Evolutionary conservation across 1,284 basidiomycete genomes (phyloP).

Genomic region (Athelia psychrophila): DNA sequence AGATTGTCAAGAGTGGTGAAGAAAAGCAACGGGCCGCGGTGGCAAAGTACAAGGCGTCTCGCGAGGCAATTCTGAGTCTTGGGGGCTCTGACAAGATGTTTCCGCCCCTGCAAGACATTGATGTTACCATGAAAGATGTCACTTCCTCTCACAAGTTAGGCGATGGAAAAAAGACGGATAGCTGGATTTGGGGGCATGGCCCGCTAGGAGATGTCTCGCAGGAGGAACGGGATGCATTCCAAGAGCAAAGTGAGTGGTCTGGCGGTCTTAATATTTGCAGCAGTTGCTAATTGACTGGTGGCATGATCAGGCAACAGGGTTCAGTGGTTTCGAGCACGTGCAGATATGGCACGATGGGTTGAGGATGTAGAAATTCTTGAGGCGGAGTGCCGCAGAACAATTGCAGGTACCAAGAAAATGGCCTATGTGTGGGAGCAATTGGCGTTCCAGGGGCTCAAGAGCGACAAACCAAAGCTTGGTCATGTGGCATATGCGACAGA

Average conservation of each 20-base stretch:
- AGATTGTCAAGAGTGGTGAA: neutral
- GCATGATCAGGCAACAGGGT: constrained; percentile 2
- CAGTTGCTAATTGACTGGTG: neutral
- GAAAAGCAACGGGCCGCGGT: neutral
- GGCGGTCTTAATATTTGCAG: neutral
- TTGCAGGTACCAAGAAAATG: constrained; percentile 4
- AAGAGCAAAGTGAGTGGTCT: neutral
- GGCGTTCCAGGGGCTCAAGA: neutral
- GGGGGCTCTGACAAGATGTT: neutral
- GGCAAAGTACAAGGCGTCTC: neutral
- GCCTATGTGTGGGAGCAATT: constrained; percentile 1
- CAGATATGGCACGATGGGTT: constrained; percentile 7
- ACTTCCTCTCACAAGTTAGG: neutral
- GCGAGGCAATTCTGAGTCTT: neutral
- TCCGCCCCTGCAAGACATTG: neutral
- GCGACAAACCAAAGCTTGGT: neutral
- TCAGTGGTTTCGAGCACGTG: constrained; percentile 8
- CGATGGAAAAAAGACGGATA: constrained; percentile 5
- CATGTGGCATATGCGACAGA: constrained; percentile 1
- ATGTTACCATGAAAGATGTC: neutral
- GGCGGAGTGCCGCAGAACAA: constrained; percentile 7
- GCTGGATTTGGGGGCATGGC: constrained; percentile 7
- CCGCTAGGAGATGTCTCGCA: neutral
- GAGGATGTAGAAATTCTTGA: constrained; percentile 9
- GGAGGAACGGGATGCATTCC: neutral